These are phyloP conservation scores for Cercophora newfieldiana DNA, from an alignment of 495 filamentous ascomycete species.

Conservation along the genomic window DNA sequence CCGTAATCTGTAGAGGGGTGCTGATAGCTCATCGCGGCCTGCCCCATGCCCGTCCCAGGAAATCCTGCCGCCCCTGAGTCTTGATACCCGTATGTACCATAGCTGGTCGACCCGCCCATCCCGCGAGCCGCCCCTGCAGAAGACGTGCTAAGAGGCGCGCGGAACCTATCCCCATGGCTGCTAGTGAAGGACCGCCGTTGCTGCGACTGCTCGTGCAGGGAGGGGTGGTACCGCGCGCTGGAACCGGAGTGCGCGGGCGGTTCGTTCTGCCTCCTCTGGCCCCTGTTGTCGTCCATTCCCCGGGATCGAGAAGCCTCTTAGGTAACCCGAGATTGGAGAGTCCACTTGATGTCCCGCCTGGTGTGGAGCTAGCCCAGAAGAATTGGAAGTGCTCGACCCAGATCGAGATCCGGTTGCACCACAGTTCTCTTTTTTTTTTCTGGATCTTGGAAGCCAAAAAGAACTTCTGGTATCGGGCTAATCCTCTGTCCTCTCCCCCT, in stretches of 20 bases:
- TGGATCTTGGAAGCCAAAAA: conserved; percentile 10
- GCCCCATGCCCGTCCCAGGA: conserved; percentile 46
- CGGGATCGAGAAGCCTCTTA: conserved; percentile 40
- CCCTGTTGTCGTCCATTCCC: conserved; percentile 71
- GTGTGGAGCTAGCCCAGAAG: conserved; percentile 58
- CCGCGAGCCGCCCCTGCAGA: conserved; percentile 40
- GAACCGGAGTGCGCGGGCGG: conserved; percentile 48
- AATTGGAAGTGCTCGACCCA: conserved; percentile 58
- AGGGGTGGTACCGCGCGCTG: conserved; percentile 44
- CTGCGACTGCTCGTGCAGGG: conserved; percentile 43
- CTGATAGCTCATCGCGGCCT: conserved; percentile 54
- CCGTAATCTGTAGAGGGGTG: conserved; percentile 47
- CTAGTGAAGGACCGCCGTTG: conserved; percentile 44
- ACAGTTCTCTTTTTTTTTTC: conserved; percentile 32
- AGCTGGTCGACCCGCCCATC: conserved; percentile 49
- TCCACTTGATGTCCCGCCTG: conserved; percentile 56
- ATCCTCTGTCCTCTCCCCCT: background rate
- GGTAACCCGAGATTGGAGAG: conserved; percentile 44
- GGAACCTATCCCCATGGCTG: conserved; percentile 49
- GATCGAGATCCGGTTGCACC: conserved; percentile 31
- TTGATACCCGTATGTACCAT: conserved; percentile 59
- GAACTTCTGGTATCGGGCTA: background rate
- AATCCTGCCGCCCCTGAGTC: conserved; percentile 51
- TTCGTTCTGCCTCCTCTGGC: conserved; percentile 70
- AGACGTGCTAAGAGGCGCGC: conserved; percentile 47